These are phyloP conservation scores for Hanseniaspora lindneri DNA, from an alignment of 805 yeast genomes.

Conservation along the genomic window DNA sequence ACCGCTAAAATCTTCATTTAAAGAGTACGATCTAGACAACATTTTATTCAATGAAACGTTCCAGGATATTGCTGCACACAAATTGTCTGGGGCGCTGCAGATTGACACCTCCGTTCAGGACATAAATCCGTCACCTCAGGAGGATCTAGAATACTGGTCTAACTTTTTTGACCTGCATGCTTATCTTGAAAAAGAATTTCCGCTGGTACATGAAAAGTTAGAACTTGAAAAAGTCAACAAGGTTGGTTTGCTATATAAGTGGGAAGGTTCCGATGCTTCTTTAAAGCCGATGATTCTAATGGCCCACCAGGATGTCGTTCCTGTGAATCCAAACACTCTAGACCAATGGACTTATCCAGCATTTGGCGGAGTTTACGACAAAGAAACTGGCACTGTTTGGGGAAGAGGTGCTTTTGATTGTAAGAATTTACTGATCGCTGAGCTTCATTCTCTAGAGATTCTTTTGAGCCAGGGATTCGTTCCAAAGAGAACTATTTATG, in stretches of 20 bases:
- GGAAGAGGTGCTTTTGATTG: conserved; percentile 76
- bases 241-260: conserved; percentile 52
- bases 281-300: conserved; percentile 58
- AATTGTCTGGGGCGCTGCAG: conserved; percentile 47
- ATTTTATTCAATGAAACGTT: conserved; percentile 30
- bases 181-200: conserved; percentile 46
- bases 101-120: conserved; percentile 58
- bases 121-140: conserved; percentile 30
- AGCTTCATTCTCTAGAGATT: conserved; percentile 54
- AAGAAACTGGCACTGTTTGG: conserved; percentile 39
- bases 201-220: conserved; percentile 38
- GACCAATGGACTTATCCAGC: conserved; percentile 60
- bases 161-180: conserved; percentile 39
- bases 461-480: conserved; percentile 39
- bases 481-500: conserved; percentile 52
- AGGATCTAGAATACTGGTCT: conserved; percentile 35
- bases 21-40: conserved; percentile 20
- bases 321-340: conserved; percentile 50
- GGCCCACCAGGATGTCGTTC: conserved; percentile 82
- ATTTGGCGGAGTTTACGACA: conserved; percentile 55
- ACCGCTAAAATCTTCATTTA: conserved; percentile 23
- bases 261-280: conserved; percentile 42
- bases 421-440: conserved; percentile 54
- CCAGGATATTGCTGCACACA: conserved; percentile 33
- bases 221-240: conserved; percentile 47